phyloP scores from a whole-genome alignment of 371 early-diverging fungal genomes.

The Apophysomyces elegans region DNA sequence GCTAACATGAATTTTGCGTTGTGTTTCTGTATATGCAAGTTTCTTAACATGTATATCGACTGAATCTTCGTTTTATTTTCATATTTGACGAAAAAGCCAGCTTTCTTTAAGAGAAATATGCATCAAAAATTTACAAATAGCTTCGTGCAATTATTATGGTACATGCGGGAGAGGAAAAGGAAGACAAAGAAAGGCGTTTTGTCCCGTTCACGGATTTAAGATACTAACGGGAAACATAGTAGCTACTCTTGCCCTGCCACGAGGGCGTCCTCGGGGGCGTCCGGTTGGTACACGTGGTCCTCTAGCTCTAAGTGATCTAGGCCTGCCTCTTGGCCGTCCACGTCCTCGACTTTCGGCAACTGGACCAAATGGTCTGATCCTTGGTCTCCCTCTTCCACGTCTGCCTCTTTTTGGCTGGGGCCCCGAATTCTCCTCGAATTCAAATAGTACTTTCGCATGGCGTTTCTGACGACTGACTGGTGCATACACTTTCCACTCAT shows the following conservation, averaged over 20 bases:
- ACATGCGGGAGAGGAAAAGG: not conserved
- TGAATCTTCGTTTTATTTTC: no score
- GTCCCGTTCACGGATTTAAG: not conserved
- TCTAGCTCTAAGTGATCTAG: not conserved
- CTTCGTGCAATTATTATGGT: constrained; percentile 1
- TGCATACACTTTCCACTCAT: constrained; percentile 47
- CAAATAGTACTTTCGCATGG: constrained; percentile 30
- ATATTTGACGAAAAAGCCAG: no score
- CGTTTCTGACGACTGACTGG: constrained; percentile 37
- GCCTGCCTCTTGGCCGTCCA: constrained; percentile 3
- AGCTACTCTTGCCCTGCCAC: not conserved
- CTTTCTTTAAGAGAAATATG: not conserved
- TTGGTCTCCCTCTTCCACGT: not conserved
- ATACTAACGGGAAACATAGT: not conserved
- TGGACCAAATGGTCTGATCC: not conserved
- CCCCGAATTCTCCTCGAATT: constrained; percentile 20
- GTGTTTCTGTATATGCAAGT: no score
- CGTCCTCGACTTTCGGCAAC: not conserved
- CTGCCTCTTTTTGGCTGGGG: constrained; percentile 7
- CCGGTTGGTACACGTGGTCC: not conserved
- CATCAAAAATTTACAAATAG: constrained; percentile 8
- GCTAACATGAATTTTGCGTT: no score
- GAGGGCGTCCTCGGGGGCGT: constrained; percentile 2
- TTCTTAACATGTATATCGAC: no score
- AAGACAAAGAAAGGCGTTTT: not conserved